phyloP scores from a whole-genome alignment of 2,329 filamentous ascomycete species.

The Verticillium longisporum region DNA sequence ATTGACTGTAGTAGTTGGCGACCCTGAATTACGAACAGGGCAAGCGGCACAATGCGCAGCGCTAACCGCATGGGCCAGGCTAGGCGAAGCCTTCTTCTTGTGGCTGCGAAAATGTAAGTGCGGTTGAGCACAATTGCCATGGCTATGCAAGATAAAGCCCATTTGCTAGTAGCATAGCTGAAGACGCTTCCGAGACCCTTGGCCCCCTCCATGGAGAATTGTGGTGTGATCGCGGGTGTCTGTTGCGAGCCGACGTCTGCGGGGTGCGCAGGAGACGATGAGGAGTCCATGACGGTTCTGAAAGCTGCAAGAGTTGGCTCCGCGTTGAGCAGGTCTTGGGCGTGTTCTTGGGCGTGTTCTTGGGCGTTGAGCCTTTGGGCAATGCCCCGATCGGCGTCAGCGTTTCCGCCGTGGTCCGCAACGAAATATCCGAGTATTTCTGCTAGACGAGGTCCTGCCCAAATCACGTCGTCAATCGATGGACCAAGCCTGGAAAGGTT shows the following conservation, averaged over 20 bases:
- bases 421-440: constrained; percentile 58
- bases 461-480: constrained; percentile 60
- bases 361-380: not conserved
- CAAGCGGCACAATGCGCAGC: constrained; percentile 64
- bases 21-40: constrained; percentile 63
- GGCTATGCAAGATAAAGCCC: constrained; percentile 82
- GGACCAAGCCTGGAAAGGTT: constrained; percentile 56
- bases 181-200: constrained; percentile 80
- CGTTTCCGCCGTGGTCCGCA: constrained; percentile 49
- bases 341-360: not conserved
- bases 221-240: constrained; percentile 24
- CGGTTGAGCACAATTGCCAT: constrained; percentile 86
- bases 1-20: constrained; percentile 71
- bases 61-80: constrained; percentile 65
- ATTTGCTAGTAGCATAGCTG: constrained; percentile 83
- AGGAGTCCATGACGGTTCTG: not conserved
- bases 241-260: not conserved
- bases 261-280: not conserved
- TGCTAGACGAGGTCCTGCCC: constrained; percentile 63
- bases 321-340: not conserved
- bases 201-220: constrained; percentile 50
- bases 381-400: constrained; percentile 51
- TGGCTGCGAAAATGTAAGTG: constrained; percentile 89
- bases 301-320: not conserved
- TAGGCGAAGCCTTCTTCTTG: constrained; percentile 70